Base-by-base conservation (phyloP, 2,329 filamentous ascomycete genomes). In the Ilyonectria robusta region DNA sequence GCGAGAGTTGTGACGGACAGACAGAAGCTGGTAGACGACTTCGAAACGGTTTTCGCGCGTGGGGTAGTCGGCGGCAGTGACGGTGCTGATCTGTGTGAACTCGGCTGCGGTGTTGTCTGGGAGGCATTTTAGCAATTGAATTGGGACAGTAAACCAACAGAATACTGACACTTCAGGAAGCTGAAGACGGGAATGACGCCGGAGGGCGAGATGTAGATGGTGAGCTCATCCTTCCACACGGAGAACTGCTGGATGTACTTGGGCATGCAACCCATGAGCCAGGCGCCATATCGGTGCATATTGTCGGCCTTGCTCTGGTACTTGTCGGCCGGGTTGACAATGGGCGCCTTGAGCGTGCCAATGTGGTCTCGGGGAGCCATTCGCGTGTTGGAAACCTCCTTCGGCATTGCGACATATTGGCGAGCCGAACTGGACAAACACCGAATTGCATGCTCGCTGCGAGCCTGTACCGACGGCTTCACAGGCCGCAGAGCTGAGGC, bases 231-330 rank as follows among this genome's bases (percentile, higher is more conserved):
- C 86, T 99, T 99, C 96, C 96, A 99, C 62, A 99, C 95, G 13
- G 95, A 97, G 86, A 98, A 98, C 85, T 99, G 96, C 86, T 99
- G 97, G 77, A 99, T 90, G 84, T 97, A 98, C 87, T 98, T 98
- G 77, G 96, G 97, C 78, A 99, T 84, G 82, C 94, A 97, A 74
- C 94, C 95, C 90, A 99, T 95, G 78, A 99, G 85, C 89, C 97
- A 99, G 79, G 97, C 91, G 78, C 96, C 96, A 80, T 99, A 99
- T 78, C 91, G 92, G 87, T 99, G 96, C 79, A 98, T 87, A 79
- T 92, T 89, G 73, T 97, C 93, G 74, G 93, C 90, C 85, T 95
- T 96, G 79, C 93, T 91, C 80, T 92, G 87, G 84, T 94, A 97
- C 84, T 96, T 97, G 87, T 98, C 96, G 81, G 93, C 89, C 40